Evolutionary conservation across 2,329 filamentous ascomycete species (phyloP).

Genomic region (Tolypocladium tundrense): DNA sequence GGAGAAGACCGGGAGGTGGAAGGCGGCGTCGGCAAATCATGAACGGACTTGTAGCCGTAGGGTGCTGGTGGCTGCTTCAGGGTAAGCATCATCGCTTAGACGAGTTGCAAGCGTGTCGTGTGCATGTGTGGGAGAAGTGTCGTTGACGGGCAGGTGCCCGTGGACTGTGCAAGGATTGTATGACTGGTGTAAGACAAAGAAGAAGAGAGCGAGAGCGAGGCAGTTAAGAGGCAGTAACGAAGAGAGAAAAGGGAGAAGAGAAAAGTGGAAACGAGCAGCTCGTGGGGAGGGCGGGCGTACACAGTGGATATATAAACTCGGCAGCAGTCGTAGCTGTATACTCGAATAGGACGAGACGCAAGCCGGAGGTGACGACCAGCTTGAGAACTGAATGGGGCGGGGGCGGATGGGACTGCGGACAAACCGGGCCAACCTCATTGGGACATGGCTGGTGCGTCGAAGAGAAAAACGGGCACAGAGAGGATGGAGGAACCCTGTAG

Average conservation of each 20-base stretch:
- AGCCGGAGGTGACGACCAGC: constrained; percentile 39
- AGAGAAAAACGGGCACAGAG: constrained; percentile 1
- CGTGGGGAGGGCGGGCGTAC: constrained; percentile 8
- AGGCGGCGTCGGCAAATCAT: constrained; percentile 52
- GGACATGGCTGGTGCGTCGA: constrained; percentile 21
- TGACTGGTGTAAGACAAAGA: constrained; percentile 1
- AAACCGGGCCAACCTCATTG: constrained; percentile 34
- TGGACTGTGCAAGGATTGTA: background rate
- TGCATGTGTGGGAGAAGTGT: constrained; percentile 13
- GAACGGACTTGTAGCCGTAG: constrained; percentile 49
- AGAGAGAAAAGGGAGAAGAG: background rate
- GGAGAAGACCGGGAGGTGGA: constrained; percentile 45
- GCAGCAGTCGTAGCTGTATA: constrained; percentile 7
- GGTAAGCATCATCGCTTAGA: constrained; percentile 46
- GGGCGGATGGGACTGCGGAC: constrained; percentile 31
- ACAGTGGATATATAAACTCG: constrained; percentile 26
- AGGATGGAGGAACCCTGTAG: background rate
- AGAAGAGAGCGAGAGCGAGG: constrained; percentile 10
- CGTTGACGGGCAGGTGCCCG: background rate
- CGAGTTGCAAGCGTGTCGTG: constrained; percentile 15
- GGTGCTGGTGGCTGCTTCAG: constrained; percentile 47
- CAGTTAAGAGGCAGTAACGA: constrained; percentile 12
- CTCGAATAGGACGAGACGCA: constrained; percentile 10
- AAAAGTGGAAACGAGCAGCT: constrained; percentile 8
- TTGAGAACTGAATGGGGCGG: constrained; percentile 29